Evolutionary conservation across 1,284 basidiomycete genomes (phyloP).

Genomic region (Ustanciosporium gigantosporum): DNA sequence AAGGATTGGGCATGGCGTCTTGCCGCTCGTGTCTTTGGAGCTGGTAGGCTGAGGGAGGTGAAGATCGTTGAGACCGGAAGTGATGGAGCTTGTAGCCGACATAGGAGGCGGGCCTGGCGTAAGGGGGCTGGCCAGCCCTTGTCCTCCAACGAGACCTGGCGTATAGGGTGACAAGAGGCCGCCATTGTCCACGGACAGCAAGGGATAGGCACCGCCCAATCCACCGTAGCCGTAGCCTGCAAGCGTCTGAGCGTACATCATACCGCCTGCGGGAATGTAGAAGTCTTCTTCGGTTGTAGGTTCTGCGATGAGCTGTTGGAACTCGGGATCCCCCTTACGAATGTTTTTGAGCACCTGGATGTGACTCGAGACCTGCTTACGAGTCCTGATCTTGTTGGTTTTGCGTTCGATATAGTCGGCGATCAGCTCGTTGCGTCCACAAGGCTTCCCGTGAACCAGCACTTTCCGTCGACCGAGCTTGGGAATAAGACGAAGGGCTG

Average conservation of each 20-base stretch:
- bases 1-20: conserved; percentile 45
- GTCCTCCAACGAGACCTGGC: conserved; percentile 21
- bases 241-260: conserved; percentile 59
- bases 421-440: conserved; percentile 66
- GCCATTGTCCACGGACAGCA: conserved; percentile 32
- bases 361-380: conserved; percentile 61
- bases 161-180: conserved; percentile 51
- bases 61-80: conserved; percentile 50
- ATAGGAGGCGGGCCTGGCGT: conserved; percentile 42
- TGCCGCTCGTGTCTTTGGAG: conserved; percentile 26
- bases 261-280: conserved; percentile 60
- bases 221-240: conserved; percentile 58
- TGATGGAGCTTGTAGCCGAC: conserved; percentile 49
- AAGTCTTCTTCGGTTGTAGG: conserved; percentile 58
- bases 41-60: conserved; percentile 39
- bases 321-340: conserved; percentile 60
- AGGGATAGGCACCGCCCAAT: conserved; percentile 43
- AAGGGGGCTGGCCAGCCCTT: conserved; percentile 28
- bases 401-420: conserved; percentile 64
- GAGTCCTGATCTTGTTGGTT: conserved; percentile 60
- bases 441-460: conserved; percentile 64
- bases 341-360: conserved; percentile 62
- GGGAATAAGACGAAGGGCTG: conserved; percentile 62
- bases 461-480: conserved; percentile 64
- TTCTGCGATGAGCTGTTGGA: conserved; percentile 59